A percentile compares a stretch with the other conserved stretches of the same genome.
Evolutionary conservation across 2,329 filamentous ascomycete genomes (phyloP).

Genomic region (Akanthomyces lecanii): DNA sequence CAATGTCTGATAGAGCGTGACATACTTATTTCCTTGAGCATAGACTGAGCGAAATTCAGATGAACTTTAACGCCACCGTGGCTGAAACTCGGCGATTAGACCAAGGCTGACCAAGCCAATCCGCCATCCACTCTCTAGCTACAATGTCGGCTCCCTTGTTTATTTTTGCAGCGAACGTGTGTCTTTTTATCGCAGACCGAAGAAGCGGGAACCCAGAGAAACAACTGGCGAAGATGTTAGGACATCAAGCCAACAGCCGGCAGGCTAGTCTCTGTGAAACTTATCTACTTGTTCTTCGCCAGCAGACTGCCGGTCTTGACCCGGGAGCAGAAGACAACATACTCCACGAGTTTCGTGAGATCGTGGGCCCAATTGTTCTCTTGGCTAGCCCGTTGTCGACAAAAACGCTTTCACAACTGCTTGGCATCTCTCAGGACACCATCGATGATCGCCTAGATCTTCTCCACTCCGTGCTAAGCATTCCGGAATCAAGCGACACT

Average conservation of each 20-base stretch:
- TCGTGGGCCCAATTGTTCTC: too few species aligned
- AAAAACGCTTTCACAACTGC: constrained; percentile 25
- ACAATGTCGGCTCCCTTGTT: constrained; percentile 20
- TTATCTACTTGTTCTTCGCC: too few species aligned
- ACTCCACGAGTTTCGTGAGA: too few species aligned
- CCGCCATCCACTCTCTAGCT: not conserved
- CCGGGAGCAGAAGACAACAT: too few species aligned
- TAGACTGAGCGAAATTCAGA: constrained; percentile 28
- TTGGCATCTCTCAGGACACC: constrained; percentile 19
- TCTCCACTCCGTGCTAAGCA: constrained; percentile 33
- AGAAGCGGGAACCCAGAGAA: constrained; percentile 20
- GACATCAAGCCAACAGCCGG: too few species aligned
- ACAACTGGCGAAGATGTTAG: constrained; percentile 21
- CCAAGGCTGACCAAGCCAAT: constrained; percentile 27
- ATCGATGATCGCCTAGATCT: constrained; percentile 24
- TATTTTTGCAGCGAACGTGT: constrained; percentile 21
- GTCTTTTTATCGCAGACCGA: constrained; percentile 22
- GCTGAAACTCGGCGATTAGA: constrained; percentile 16
- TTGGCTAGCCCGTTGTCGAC: constrained; percentile 27
- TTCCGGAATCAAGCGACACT: constrained; percentile 22
- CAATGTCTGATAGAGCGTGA: constrained; percentile 31
- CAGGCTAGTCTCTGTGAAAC: too few species aligned
- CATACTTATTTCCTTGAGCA: constrained; percentile 29
- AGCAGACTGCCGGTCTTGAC: too few species aligned
- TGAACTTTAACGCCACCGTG: constrained; percentile 21